Evolutionary conservation across 176 grass and related monocot species (phyloP).

Genomic region (Triticum dicoccoides): DNA sequence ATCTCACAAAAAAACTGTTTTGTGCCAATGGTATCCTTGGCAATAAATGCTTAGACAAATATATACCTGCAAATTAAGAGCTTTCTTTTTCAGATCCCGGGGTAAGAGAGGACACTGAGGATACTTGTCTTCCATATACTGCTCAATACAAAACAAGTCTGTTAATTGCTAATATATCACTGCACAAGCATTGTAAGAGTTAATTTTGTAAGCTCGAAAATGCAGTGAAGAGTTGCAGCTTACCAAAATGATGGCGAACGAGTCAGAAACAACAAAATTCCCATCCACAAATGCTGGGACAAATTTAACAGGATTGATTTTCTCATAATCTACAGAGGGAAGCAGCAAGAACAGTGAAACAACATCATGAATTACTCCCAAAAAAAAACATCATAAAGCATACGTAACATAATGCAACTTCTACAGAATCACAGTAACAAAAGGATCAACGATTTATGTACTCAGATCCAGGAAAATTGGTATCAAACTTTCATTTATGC

Average conservation of each 20-base stretch:
- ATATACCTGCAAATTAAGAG: constrained; percentile 83
- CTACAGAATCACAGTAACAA: neutral
- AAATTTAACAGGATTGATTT: constrained; percentile 88
- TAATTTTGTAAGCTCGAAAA: neutral
- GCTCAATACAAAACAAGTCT: neutral
- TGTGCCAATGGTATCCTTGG: neutral
- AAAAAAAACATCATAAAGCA: neutral
- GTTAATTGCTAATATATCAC: constrained; percentile 13
- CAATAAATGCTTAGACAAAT: neutral
- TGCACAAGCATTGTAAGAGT: neutral
- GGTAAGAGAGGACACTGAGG: constrained; percentile 72
- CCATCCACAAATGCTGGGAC: constrained; percentile 81
- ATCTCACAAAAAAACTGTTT: neutral
- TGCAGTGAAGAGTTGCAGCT: neutral
- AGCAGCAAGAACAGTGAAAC: neutral
- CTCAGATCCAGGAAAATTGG: neutral
- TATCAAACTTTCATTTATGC: neutral
- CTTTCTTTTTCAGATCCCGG: constrained; percentile 73
- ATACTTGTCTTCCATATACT: constrained; percentile 97
- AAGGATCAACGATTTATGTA: neutral
- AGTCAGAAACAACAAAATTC: constrained; percentile 62
- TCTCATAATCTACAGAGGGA: constrained; percentile 65
- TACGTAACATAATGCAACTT: neutral
- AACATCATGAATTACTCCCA: neutral
- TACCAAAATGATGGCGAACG: constrained; percentile 74